Evolutionary conservation across 1,284 basidiomycete genomes (phyloP), one percentile per base, ranked within the genome.

Genomic region (Pterulicium gracile): DNA sequence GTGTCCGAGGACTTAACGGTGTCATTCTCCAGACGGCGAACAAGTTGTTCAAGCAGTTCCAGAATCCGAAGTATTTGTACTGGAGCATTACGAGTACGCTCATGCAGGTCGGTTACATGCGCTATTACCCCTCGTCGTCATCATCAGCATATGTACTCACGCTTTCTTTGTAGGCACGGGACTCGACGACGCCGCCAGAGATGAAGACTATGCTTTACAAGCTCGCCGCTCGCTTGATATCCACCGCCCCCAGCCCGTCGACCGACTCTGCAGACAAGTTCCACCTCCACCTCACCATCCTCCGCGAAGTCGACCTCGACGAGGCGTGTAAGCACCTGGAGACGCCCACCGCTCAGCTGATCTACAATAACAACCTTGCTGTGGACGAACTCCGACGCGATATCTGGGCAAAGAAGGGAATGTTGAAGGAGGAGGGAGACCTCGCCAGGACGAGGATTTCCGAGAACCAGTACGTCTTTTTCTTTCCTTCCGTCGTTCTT

Each of bases 61-160:
- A 81, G 48, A 77, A 84, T 21, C 83, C 88, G 47, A 72, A 81
- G 42, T 91, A 87, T 60, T 64, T 89, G 36, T 92, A 86, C 61
- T 93, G 88, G 88, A 83, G 75, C 51, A 75, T 88, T 21, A 81
- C 88, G 55, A 76, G 83, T 51, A 78, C 85, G 7, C 70, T 89
- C 32, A 75, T 92, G n/a, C 87, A 87, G 72, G 84, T 81, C 24
- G 24, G 64, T 56, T 45, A 35, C 13, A 17, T 23, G 42, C 22
- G 10, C 34, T 17, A 34, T 39, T 47, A 14, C 42, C 17, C 15
- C 20, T 39, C 19, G 27, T 10, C n/a, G 27, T 10, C 10, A 32
- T 32, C n/a, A n/a, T n/a, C n/a, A n/a, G n/a, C 27, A 32, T 32
- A n/a, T 32, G n/a, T 10, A n/a, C 27, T 32, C 7, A 43, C 12